Evolutionary conservation across 202 grass and related monocot species (phyloP).

Genomic region (Panicum virgatum): DNA sequence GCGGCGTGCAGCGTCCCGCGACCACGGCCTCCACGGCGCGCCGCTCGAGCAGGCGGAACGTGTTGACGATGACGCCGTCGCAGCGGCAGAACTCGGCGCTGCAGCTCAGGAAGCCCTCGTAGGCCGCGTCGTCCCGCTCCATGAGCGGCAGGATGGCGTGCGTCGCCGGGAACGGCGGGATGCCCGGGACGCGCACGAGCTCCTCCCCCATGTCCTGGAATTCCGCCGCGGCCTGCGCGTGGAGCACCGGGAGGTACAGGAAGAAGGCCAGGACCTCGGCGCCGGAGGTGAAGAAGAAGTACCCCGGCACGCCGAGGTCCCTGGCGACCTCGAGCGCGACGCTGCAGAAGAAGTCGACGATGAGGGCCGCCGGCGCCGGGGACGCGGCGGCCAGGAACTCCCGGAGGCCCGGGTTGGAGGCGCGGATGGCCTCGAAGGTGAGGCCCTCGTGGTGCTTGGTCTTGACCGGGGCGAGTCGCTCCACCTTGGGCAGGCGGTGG

Average conservation of each 20-base stretch:
- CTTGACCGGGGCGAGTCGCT: not conserved
- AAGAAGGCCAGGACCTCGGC: constrained; percentile 43
- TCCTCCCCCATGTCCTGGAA: constrained; percentile 55
- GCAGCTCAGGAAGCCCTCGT: constrained; percentile 11
- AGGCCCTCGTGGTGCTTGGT: constrained; percentile 48
- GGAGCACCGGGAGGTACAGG: constrained; percentile 46
- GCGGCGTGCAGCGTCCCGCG: constrained; percentile 27
- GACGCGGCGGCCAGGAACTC: constrained; percentile 35
- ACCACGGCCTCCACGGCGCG: constrained; percentile 32
- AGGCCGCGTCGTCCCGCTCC: constrained; percentile 47
- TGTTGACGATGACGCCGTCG: constrained; percentile 65
- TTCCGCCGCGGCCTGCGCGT: constrained; percentile 18
- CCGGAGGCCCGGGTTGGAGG: constrained; percentile 31
- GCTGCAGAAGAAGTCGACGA: constrained; percentile 66
- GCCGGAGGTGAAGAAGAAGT: constrained; percentile 66
- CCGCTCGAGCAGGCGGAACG: constrained; percentile 49
- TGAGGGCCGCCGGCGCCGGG: constrained; percentile 33
- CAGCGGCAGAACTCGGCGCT: constrained; percentile 8
- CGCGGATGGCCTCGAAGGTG: constrained; percentile 39
- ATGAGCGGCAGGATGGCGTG: constrained; percentile 33
- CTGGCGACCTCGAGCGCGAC: constrained; percentile 42
- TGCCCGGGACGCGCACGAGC: constrained; percentile 42
- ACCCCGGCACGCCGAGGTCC: constrained; percentile 52
- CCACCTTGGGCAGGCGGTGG: constrained; percentile 52
- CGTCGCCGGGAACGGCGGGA: constrained; percentile 56